A percentile compares a stretch with the other conserved stretches of the same genome.
Conservation (phyloP, 192 early-diverging fungal species). For the Backusella mclennaniae region DNA sequence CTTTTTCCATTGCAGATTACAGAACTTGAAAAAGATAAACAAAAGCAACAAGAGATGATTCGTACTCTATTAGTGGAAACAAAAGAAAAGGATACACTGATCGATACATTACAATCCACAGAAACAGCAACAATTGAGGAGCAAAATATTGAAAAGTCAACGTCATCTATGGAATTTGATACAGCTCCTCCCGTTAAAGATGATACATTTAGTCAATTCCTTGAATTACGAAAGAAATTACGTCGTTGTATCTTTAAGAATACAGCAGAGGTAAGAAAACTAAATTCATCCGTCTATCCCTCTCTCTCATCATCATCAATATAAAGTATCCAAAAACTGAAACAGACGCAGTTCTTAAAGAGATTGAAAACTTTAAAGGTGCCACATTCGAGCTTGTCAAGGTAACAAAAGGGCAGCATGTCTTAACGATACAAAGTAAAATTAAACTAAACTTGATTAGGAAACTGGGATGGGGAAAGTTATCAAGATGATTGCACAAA, state of each 20-base stretch:
- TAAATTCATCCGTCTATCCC: neutral
- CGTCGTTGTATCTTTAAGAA: conserved; percentile 27
- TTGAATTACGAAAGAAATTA: conserved; percentile 30
- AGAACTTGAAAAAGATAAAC: conserved; percentile 30
- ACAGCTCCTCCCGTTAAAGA: neutral
- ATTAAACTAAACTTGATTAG: conserved; percentile 6
- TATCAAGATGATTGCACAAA: conserved; percentile 29
- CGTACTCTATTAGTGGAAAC: neutral
- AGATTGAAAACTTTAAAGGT: conserved; percentile 33
- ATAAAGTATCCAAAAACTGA: neutral
- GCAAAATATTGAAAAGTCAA: neutral
- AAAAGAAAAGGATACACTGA: neutral
- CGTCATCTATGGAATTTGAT: neutral
- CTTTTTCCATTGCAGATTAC: conserved; percentile 20
- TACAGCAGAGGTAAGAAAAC: conserved; percentile 10
- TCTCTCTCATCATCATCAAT: neutral
- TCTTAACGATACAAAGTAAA: neutral
- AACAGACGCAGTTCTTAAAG: conserved; percentile 15
- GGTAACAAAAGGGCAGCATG: conserved; percentile 3
- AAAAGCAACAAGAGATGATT: conserved; percentile 11
- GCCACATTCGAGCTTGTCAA: conserved; percentile 37
- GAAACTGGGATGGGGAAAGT: conserved; percentile 40
- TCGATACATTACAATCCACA: neutral
- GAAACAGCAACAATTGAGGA: neutral
- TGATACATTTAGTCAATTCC: conserved; percentile 13